Evolutionary conservation across 805 yeast species (phyloP), one percentile per base, ranked within the genome.

Genomic region (Wickerhamomyces strasburgensis): DNA sequence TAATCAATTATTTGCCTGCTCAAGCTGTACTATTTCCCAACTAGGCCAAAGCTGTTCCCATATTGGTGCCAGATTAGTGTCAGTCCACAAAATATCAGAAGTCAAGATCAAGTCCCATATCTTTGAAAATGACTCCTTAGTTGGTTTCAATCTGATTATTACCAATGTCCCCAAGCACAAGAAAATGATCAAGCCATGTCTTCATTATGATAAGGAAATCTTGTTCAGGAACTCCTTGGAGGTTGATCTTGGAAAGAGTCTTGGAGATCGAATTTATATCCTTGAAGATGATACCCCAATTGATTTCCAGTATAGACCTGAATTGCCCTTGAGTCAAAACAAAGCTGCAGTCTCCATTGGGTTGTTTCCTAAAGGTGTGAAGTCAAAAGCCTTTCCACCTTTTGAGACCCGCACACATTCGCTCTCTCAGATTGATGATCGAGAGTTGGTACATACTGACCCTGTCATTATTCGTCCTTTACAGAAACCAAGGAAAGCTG

Each of bases 201-300:
- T 29, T 9, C 39, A 40, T 16, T 30, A 14, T 5, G 42, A 39
- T 29, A 35, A 44, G 18, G 50, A 43, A 27, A 27, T 46, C 8
- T 32, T 46, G 4, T 46, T 46, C 25, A 39, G 41, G 18, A 34
- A 18, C 24, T 23, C 27, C 7, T 31, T 44, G 32, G 18, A 37
- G 2, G 46, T 46, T 19, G 40, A 46, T 27, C n/a, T 32, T 3
- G 19, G 24, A 2, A 23, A 30, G 2, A 16, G 35, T 5, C 17
- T 46, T 14, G 50, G 50, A 2, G 24, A 33, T 4, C 29, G 30
- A 17, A 42, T 44, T 16, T 31, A 27, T 19, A 33, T 42, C 10
- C 21, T 44, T 21, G 36, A 40, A 15, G 37, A 31, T 3, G 21
- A 33, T 2, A 40, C 45, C 4, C 27, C 35, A 21, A 6, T 36